phyloP scores from a whole-genome alignment of 371 early-diverging fungal genomes.

The Dichotomocladium elegans region DNA sequence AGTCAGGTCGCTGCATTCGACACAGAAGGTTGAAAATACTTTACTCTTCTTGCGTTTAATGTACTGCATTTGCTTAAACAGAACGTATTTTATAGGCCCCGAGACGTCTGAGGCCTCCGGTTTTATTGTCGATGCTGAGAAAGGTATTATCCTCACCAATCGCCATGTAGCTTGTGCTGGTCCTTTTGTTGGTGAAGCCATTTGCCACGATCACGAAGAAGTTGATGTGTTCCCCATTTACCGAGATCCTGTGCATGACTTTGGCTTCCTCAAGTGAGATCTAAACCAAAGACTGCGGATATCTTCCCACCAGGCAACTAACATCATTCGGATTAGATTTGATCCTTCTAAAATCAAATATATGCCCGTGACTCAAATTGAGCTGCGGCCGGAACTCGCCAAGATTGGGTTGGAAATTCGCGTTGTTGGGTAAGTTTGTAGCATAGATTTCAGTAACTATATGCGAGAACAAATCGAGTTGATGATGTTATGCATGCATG shows the following conservation, averaged over 20 bases:
- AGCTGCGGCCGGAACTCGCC: slow-evolving; percentile 77
- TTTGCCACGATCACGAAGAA: slow-evolving; percentile 91
- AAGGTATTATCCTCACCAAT: slow-evolving; percentile 89
- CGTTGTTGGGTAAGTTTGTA: slow-evolving; percentile 73
- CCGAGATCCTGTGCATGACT: slow-evolving; percentile 79
- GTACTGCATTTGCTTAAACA: neutral
- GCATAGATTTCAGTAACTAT: no score
- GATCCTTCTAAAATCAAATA: slow-evolving; percentile 74
- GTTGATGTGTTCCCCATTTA: slow-evolving; percentile 85
- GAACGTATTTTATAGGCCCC: slow-evolving; percentile 19
- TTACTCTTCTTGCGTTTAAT: neutral
- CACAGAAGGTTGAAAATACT: slow-evolving; percentile 64
- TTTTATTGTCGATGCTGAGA: slow-evolving; percentile 88
- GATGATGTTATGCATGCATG: neutral
- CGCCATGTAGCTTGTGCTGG: slow-evolving; percentile 91
- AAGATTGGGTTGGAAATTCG: slow-evolving; percentile 90
- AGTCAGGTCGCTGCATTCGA: slow-evolving; percentile 75
- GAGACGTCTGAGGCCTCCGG: slow-evolving; percentile 77
- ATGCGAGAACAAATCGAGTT: no score
- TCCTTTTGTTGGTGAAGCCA: slow-evolving; percentile 85
- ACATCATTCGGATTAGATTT: slow-evolving; percentile 44
- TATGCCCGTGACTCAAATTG: slow-evolving; percentile 77
- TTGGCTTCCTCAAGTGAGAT: slow-evolving; percentile 52
- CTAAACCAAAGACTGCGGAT: no score
- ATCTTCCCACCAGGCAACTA: neutral